Base-by-base conservation (phyloP, 2,329 filamentous ascomycete species). In the Allantophomopsis cytisporea region DNA sequence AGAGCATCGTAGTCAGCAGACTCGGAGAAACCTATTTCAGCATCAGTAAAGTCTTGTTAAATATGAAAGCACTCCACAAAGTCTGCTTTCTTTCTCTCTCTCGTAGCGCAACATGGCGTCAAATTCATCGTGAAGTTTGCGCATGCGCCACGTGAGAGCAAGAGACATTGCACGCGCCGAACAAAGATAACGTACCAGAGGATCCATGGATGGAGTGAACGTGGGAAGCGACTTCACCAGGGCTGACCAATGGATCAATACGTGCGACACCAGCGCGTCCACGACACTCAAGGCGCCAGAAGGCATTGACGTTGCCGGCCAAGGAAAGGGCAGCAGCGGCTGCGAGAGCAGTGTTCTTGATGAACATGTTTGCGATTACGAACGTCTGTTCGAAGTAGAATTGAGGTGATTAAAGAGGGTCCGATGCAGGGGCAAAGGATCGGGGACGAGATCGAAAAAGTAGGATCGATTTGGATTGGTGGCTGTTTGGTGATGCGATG, bases 281-380 rank as follows among this genome's bases (percentile, higher is more conserved):
- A 49, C 74, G 80, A 60, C 86, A 94, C 51, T 85, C 81, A 71
- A 94, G 83, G 55, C 87, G 84, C 84, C 84, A 94, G 61, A 94
- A 94, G 43, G 82, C 87, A 49, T 70, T 55, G 36, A 66, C 68
- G 6, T 20, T 31, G 20, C 38, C 20, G 14, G 36, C 31, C 13
- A 42, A 17, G 38, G 36, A 18, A 11, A 31, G n/a, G 21, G 23
- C 23, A 28, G 39, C 39, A 2, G 18, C 35, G 30, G 15, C 31
- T 28, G 36, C 35, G 37, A 30, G 5, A 34, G 32, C 32, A 8
- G 17, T 11, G 32, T 18, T 18, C 32, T 15, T 16, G 32, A 34
- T 16, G 32, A 16, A 18, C 32, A 34, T 34, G 32, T 34, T 34
- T 15, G 32, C 32, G 32, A 34, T 16, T 15, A 16, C 13, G 32